Evolutionary conservation across 1,284 basidiomycete genomes (phyloP).

Genomic region (Lignosus rhinocerotis): DNA sequence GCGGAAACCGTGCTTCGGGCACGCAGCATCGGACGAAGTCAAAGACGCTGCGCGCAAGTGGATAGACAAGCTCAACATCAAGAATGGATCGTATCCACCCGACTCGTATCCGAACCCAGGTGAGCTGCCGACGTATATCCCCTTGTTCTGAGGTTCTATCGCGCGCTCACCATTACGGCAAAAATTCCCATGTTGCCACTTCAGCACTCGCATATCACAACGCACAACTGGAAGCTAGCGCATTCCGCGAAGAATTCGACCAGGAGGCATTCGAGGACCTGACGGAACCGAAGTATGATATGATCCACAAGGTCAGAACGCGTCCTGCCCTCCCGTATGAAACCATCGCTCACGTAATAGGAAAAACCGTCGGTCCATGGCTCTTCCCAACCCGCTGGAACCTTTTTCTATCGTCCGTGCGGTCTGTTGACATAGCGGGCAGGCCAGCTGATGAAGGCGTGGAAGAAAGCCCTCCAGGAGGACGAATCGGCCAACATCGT

Average conservation of each 20-base stretch:
- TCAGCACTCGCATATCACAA: constrained; percentile 76
- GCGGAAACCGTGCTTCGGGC: not conserved
- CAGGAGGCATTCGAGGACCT: constrained; percentile 75
- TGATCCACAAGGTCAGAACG: constrained; percentile 73
- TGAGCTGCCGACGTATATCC: constrained; percentile 38
- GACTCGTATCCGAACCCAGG: constrained; percentile 93
- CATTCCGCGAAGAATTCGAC: constrained; percentile 88
- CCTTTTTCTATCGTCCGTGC: constrained; percentile 6
- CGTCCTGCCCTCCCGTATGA: not conserved
- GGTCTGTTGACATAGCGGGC: constrained; percentile 53
- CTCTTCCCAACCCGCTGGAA: constrained; percentile 8
- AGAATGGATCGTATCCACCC: constrained; percentile 80
- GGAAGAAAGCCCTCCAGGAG: constrained; percentile 68
- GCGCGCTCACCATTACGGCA: constrained; percentile 12
- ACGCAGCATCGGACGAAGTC: constrained; percentile 66
- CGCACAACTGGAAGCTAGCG: constrained; percentile 86
- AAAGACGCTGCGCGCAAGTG: constrained; percentile 71
- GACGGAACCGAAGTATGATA: constrained; percentile 75
- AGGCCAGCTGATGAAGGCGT: constrained; percentile 72
- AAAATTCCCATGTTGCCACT: constrained; percentile 7
- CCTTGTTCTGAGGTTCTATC: constrained; percentile 2
- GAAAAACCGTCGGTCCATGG: constrained; percentile 7
- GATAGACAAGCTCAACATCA: constrained; percentile 79
- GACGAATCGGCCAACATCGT: constrained; percentile 62
- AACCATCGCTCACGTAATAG: constrained; percentile 18